Base-by-base conservation (phyloP, 768 basidiomycete genomes). In the Serendipita sp. region DNA sequence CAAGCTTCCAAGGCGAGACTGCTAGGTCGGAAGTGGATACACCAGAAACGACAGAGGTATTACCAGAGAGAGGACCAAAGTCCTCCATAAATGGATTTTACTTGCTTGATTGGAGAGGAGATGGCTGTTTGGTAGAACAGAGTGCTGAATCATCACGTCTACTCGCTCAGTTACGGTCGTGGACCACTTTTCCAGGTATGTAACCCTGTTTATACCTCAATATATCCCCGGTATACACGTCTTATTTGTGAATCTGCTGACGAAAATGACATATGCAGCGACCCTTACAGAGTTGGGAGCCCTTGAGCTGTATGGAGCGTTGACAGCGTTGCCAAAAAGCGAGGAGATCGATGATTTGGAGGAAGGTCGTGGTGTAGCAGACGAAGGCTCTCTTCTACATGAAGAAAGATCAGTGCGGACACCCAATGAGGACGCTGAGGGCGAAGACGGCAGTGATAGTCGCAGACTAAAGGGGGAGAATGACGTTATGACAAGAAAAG, bases 251-350 rank as follows among this genome's bases (percentile, higher is more conserved):
- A 23, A 23, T 23, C 23, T 23, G 23, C 23, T 23, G 23, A 23
- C 23, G 23, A 23, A 23, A 23, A 23, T 23, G 23, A 23, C 23
- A 23, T 23, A 23, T 29, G 43, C 69, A 86, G 84, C 83, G 3
- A 76, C 78, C 0, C 63, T 69, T 2, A 76, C 76, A 6, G 81
- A 83, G 15, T 70, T 85, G 3, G 75, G 79, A 63, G 69, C 72
- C 2, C 74, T 88, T 1, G 83, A 86, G 62, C 73, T 88, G 2
- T 90, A 90, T 68, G 73, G 75, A 1, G 75, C 78, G 60, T 75
- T 88, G 33, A 72, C 75, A 0, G 75, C 78, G 23, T 74, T 88
- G 65, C 86, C 87, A 2, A 88, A 88, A 69, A 76, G 78, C 64
- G 71, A 75, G 18, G 78, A 81, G 37, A 73, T 69, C 3, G 78